phyloP scores from a whole-genome alignment of 2,329 filamentous ascomycete genomes.

The Verruconis gallopava region DNA sequence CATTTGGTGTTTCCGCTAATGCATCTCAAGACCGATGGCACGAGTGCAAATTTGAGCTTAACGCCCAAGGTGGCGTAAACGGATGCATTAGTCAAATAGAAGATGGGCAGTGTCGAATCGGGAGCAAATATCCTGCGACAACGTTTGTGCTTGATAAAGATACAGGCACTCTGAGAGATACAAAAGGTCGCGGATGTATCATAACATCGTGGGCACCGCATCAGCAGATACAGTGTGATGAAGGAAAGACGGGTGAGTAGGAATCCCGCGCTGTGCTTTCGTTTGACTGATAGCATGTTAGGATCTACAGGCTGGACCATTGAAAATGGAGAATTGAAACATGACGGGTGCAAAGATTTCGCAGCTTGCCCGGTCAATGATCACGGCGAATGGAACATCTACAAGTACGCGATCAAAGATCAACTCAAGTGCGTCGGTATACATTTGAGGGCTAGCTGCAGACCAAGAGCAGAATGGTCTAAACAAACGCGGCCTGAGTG shows the following conservation, averaged over 20 bases:
- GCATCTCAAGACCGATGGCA: slow-evolving; percentile 11
- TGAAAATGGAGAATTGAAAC: slow-evolving; percentile 39
- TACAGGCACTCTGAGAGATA: slow-evolving; percentile 40
- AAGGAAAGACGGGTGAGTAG: slow-evolving; percentile 28
- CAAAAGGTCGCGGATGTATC: slow-evolving; percentile 47
- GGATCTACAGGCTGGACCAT: slow-evolving; percentile 41
- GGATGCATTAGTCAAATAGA: slow-evolving; percentile 46
- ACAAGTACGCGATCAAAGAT: slow-evolving; percentile 28
- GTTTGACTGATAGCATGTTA: slow-evolving; percentile 8
- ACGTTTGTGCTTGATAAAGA: slow-evolving; percentile 43
- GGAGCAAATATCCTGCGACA: slow-evolving; percentile 33
- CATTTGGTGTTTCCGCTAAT: slow-evolving; percentile 15
- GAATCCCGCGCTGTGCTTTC: not conserved
- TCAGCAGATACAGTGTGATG: slow-evolving; percentile 49
- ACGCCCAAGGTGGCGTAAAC: slow-evolving; percentile 34
- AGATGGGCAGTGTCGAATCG: slow-evolving; percentile 50
- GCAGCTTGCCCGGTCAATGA: slow-evolving; percentile 48
- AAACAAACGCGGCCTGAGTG: not conserved
- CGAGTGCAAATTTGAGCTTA: slow-evolving; percentile 38
- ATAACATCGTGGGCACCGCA: slow-evolving; percentile 42
- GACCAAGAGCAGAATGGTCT: not conserved
- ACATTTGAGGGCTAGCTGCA: slow-evolving; percentile 25
- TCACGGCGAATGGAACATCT: slow-evolving; percentile 43
- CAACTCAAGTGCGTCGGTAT: slow-evolving; percentile 39
- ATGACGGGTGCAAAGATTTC: slow-evolving; percentile 40